Conservation (phyloP, 257 asterid genomes). For the Plectranthus barbatus region DNA sequence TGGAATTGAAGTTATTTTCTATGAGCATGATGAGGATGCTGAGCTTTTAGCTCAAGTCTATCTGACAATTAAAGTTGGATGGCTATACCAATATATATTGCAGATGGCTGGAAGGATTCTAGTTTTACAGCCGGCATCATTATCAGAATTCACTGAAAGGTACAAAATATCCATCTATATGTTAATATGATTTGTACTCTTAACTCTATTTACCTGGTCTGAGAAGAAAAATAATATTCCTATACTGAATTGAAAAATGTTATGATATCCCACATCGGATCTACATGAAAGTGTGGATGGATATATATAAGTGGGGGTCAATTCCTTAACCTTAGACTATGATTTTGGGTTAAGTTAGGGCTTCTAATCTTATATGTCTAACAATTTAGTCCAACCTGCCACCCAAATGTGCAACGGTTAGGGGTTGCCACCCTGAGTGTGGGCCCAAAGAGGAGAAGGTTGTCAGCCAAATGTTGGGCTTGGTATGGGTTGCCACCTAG, state of each 20-base stretch:
- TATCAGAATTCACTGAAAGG: slow-evolving; percentile 72
- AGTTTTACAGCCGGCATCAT: slow-evolving; percentile 65
- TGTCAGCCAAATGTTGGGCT: too few relatives aligned
- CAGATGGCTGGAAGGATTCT: slow-evolving; percentile 91
- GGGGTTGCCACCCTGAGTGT: too few relatives aligned
- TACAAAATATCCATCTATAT: slow-evolving; percentile 15
- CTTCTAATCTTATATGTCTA: too few relatives aligned
- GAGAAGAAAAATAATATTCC: slow-evolving; percentile 7
- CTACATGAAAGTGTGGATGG: too few relatives aligned
- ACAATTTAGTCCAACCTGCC: too few relatives aligned
- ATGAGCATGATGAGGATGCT: slow-evolving; percentile 3
- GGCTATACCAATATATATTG: neutral
- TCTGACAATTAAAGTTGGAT: neutral
- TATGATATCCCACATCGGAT: too few relatives aligned
- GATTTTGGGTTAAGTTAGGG: too few relatives aligned
- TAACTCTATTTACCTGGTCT: slow-evolving; percentile 10
- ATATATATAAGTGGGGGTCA: neutral
- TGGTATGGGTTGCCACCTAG: too few relatives aligned
- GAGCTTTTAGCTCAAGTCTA: neutral
- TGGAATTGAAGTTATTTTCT: neutral
- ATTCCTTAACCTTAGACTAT: too few relatives aligned
- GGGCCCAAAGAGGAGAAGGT: too few relatives aligned
- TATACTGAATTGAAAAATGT: too few relatives aligned
- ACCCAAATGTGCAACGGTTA: too few relatives aligned
- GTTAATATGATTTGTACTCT: slow-evolving; percentile 15